These are phyloP conservation scores for Zymoseptoria brevis DNA, from an alignment of 2,329 filamentous ascomycete species.

Conservation along the genomic window DNA sequence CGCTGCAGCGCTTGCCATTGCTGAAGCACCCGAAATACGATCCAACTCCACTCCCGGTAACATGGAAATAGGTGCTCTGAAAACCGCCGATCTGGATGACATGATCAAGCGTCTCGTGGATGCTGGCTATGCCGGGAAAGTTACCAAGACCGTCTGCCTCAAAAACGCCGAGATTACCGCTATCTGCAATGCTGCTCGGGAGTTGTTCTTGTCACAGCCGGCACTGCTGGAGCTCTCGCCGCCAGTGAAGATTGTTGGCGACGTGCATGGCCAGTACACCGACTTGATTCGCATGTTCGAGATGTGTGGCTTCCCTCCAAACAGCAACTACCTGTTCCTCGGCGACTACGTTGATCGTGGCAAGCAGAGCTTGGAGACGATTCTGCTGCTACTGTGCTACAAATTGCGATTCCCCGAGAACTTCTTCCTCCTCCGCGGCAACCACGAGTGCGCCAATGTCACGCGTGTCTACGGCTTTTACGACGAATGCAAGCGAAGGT, in stretches of 20 bases:
- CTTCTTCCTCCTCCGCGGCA: slow-evolving; percentile 89
- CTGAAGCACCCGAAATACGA: slow-evolving; percentile 6
- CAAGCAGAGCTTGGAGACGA: slow-evolving; percentile 93
- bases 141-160: slow-evolving; percentile 92
- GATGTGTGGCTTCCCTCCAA: slow-evolving; percentile 94
- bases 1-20: slow-evolving; percentile 21
- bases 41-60: slow-evolving; percentile 42
- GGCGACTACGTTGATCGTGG: slow-evolving; percentile 95
- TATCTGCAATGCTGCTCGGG: slow-evolving; percentile 81
- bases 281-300: slow-evolving; percentile 96
- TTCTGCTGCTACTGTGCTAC: slow-evolving; percentile 85
- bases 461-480: slow-evolving; percentile 96
- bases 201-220: slow-evolving; percentile 84
- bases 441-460: slow-evolving; percentile 95
- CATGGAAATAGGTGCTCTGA: slow-evolving; percentile 83
- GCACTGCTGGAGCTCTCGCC: slow-evolving; percentile 85
- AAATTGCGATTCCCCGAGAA: slow-evolving; percentile 97
- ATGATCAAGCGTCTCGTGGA: slow-evolving; percentile 93
- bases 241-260: slow-evolving; percentile 94
- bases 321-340: slow-evolving; percentile 85
- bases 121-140: slow-evolving; percentile 90
- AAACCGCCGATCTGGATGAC: slow-evolving; percentile 89
- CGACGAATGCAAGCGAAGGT: slow-evolving; percentile 92
- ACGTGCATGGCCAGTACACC: slow-evolving; percentile 94
- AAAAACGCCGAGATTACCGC: slow-evolving; percentile 97